Conservation (phyloP, 2,329 filamentous ascomycete species). For the Fusarium sp. region DNA sequence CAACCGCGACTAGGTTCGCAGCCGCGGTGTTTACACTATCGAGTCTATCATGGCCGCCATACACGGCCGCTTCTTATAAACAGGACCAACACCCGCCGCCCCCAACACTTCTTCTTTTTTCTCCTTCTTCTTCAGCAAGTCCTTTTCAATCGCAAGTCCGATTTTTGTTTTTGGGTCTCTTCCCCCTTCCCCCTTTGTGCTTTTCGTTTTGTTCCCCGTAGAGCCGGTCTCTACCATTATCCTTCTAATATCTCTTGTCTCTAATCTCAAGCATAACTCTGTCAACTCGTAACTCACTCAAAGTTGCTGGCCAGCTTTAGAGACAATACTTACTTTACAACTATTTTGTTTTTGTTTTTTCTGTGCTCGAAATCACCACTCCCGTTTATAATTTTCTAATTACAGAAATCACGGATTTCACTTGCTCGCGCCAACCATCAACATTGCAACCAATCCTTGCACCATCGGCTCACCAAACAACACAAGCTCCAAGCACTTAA, state of each 20-base stretch:
- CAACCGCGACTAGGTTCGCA: conserved; percentile 20
- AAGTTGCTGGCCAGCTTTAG: conserved; percentile 58
- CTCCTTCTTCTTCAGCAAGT: conserved; percentile 73
- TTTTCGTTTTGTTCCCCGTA: conserved; percentile 53
- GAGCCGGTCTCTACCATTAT: conserved; percentile 66
- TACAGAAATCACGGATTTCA: conserved; percentile 64
- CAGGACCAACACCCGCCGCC: conserved; percentile 50
- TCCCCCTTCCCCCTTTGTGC: conserved; percentile 52
- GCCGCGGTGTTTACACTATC: neutral
- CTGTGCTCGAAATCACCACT: conserved; percentile 41
- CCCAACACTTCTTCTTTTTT: conserved; percentile 48
- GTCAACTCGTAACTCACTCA: conserved; percentile 30
- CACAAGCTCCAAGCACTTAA: conserved; percentile 26
- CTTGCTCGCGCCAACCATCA: conserved; percentile 62
- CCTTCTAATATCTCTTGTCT: conserved; percentile 51
- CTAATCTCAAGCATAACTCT: conserved; percentile 40
- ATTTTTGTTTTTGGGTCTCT: conserved; percentile 57
- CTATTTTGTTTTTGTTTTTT: conserved; percentile 34
- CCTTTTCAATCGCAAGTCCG: conserved; percentile 64
- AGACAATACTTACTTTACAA: conserved; percentile 44
- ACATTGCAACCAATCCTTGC: conserved; percentile 19
- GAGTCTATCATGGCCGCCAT: conserved; percentile 24
- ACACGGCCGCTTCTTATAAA: conserved; percentile 44
- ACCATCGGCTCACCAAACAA: conserved; percentile 50
- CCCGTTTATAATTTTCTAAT: conserved; percentile 54